These are phyloP conservation scores for Agarophyton chilense DNA, from an alignment of 23 red algal species.

Conservation along the genomic window DNA sequence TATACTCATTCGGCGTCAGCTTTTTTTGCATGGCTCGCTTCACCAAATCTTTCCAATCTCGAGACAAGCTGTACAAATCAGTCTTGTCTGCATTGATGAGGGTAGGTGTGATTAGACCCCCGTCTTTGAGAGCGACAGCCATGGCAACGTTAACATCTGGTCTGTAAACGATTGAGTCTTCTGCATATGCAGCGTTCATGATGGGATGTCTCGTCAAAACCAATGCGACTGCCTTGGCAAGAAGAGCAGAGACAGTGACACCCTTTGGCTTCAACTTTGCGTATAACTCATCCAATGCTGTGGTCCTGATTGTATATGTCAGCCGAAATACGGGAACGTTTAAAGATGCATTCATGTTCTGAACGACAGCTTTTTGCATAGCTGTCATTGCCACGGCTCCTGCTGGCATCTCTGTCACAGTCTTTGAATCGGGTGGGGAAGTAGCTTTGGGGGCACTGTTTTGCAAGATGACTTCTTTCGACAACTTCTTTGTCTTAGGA, in stretches of 20 bases:
- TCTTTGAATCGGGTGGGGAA: neutral
- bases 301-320: conserved; percentile 87
- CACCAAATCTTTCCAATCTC: conserved; percentile 94
- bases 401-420: conserved; percentile 54
- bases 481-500: neutral
- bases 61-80: conserved; percentile 90
- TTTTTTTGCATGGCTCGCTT: conserved; percentile 85
- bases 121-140: conserved; percentile 91
- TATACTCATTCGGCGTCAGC: conserved; percentile 87
- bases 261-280: conserved; percentile 93
- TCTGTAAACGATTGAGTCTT: conserved; percentile 84
- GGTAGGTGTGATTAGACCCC: conserved; percentile 94
- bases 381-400: conserved; percentile 92
- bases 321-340: conserved; percentile 90
- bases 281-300: conserved; percentile 90
- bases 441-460: neutral
- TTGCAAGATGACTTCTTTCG: neutral
- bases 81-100: conserved; percentile 78
- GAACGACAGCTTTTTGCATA: conserved; percentile 94
- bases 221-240: conserved; percentile 92
- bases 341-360: conserved; percentile 95
- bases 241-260: conserved; percentile 88
- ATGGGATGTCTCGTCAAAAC: conserved; percentile 88
- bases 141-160: conserved; percentile 85
- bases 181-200: conserved; percentile 86